These are phyloP conservation scores for Ilex paraguariensis DNA, from an alignment of 305 asterid species.

Conservation along the genomic window DNA sequence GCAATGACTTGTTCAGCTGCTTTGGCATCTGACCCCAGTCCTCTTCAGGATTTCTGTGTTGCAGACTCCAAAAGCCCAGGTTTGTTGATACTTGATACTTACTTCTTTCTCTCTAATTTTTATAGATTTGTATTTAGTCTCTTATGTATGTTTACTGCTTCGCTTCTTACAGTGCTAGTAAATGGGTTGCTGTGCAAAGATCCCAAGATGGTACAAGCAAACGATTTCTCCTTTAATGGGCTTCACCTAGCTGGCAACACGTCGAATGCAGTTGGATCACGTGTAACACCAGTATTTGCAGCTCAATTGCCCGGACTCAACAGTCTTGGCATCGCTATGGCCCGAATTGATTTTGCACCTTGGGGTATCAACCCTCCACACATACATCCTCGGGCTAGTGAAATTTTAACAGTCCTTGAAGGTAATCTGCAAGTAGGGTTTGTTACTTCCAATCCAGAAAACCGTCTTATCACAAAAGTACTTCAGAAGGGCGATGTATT, in stretches of 20 bases:
- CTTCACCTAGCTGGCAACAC: constrained; percentile 30
- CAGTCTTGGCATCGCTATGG: constrained; percentile 35
- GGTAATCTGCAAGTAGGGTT: constrained; percentile 43
- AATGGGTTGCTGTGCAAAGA: constrained; percentile 42
- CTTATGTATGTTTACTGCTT: not conserved
- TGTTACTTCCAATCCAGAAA: constrained; percentile 32
- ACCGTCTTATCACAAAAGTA: constrained; percentile 25
- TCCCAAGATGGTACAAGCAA: constrained; percentile 18
- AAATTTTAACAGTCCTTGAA: constrained; percentile 30
- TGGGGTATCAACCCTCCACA: constrained; percentile 36
- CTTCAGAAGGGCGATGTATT: constrained; percentile 38
- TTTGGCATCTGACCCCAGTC: constrained; percentile 45
- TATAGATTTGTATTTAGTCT: not conserved
- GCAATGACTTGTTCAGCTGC: constrained; percentile 7
- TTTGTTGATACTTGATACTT: not conserved
- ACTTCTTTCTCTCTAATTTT: not conserved
- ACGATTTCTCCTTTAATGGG: constrained; percentile 37
- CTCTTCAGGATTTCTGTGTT: constrained; percentile 60
- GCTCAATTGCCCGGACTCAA: constrained; percentile 41
- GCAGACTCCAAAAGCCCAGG: constrained; percentile 41
- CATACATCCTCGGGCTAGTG: constrained; percentile 36
- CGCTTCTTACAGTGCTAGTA: constrained; percentile 19
- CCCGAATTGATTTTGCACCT: constrained; percentile 35
- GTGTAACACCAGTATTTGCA: constrained; percentile 26
- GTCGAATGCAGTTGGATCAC: constrained; percentile 38